These are phyloP conservation scores for Jaapia argillacea DNA, from an alignment of 768 basidiomycete genomes.

Conservation along the genomic window DNA sequence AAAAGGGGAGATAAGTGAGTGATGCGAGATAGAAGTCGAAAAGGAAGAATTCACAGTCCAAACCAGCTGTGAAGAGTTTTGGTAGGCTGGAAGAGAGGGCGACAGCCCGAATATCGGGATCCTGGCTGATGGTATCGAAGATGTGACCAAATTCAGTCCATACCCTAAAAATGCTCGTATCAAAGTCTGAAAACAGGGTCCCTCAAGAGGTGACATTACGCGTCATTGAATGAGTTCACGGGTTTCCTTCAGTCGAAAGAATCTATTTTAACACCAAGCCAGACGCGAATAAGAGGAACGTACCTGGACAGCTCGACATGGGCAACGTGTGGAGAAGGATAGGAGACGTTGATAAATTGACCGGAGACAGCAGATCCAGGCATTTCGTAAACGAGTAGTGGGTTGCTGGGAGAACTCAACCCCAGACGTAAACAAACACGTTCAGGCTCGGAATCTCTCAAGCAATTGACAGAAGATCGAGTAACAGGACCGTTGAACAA, in stretches of 20 bases:
- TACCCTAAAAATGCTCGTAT: conserved; percentile 31
- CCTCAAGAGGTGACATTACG: conserved; percentile 20
- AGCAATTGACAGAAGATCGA: too few species aligned
- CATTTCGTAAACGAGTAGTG: too few species aligned
- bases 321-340: conserved; percentile 26
- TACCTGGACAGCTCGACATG: conserved; percentile 30
- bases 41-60: conserved; percentile 50
- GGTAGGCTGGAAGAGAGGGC: conserved; percentile 64
- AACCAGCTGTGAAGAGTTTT: conserved; percentile 74
- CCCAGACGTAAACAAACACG: too few species aligned
- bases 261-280: too few species aligned
- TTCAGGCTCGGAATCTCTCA: too few species aligned
- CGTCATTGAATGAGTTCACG: conserved; percentile 55
- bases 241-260: conserved; percentile 34
- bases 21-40: background rate
- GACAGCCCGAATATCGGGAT: conserved; percentile 56
- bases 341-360: conserved; percentile 23
- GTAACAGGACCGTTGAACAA: too few species aligned
- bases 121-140: conserved; percentile 42
- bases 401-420: too few species aligned
- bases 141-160: conserved; percentile 61
- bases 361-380: background rate
- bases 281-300: too few species aligned
- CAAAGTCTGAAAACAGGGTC: background rate
- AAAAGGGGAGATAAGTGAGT: conserved; percentile 1